A percentile compares a stretch with the other conserved stretches of the same genome.
Conservation (phyloP, 257 asterid species). For the Penstemon eatonii region DNA sequence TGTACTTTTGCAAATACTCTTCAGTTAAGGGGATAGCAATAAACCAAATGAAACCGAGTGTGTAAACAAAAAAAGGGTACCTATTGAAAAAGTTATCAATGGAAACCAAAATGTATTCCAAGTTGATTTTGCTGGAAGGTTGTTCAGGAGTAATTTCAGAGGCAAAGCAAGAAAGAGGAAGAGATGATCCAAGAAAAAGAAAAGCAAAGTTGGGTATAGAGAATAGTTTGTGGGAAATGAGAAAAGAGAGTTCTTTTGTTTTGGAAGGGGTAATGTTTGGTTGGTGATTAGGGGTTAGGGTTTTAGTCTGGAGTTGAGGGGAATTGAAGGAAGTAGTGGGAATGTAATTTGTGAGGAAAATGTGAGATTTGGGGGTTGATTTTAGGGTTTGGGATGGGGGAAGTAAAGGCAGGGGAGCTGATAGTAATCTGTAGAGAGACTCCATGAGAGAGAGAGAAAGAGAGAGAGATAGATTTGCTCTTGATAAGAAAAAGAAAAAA, state of each 20-base stretch:
- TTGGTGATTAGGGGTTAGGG: conserved; percentile 32
- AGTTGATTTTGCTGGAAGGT: conserved; percentile 52
- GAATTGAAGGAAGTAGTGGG: conserved; percentile 33
- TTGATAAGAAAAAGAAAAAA: background rate
- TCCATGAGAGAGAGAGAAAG: conserved; percentile 46
- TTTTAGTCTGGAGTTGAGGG: conserved; percentile 23
- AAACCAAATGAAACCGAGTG: conserved; percentile 80
- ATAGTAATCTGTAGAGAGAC: conserved; percentile 60
- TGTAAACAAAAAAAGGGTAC: conserved; percentile 82
- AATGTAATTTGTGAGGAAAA: conserved; percentile 26
- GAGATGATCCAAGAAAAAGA: conserved; percentile 41
- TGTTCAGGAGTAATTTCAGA: conserved; percentile 56
- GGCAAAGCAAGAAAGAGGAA: conserved; percentile 67
- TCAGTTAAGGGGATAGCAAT: conserved; percentile 68
- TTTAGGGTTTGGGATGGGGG: conserved; percentile 42
- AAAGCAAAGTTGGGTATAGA: conserved; percentile 39
- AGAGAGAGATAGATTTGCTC: background rate
- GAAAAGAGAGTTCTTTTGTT: conserved; percentile 16
- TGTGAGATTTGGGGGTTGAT: conserved; percentile 34
- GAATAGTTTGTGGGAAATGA: conserved; percentile 25
- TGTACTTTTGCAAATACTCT: conserved; percentile 69
- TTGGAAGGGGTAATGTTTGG: conserved; percentile 7
- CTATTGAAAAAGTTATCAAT: conserved; percentile 71
- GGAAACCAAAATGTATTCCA: conserved; percentile 74
- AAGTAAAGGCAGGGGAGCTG: conserved; percentile 47